Evolutionary conservation across 2,329 filamentous ascomycete species (phyloP), one percentile per base, ranked within the genome.

Genomic region (Fusarium metavorans): DNA sequence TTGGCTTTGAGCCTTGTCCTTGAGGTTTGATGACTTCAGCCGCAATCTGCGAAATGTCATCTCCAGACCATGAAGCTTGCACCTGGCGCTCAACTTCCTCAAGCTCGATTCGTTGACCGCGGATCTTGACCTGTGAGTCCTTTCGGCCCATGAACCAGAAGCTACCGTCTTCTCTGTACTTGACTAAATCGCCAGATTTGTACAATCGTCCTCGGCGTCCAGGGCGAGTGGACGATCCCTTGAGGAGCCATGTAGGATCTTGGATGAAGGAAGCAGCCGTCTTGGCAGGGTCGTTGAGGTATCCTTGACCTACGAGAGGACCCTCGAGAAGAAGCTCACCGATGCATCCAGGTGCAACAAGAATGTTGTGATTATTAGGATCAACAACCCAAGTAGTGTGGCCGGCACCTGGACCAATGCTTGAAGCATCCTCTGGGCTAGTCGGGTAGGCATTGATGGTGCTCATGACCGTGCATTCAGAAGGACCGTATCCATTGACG

Each of bases 111-210:
- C 88, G 80, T 64, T 86, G 89, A 14, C 91, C 91, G 23, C 86
- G 84, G 18, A 91, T 79, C 79, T 91, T 91, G 61, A 91, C 85
- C 76, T 91, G 89, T 0, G 84, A 84, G 72, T 91, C 89, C 70
- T 88, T 88, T n/a, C 89, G 83, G 30, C 88, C 88, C 52, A 88
- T 74, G 60, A 84, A 88, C 1, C 82, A 72, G 7, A 88, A 76
- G 10, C 78, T 77, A 2, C 85, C 84, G 61, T 87, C 82, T 0
- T 78, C 75, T 27, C 83, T 78, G 37, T 86, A 86, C 30, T 78
- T 79, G 1, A 80, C 87, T 14, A 88, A 77, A 71, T 88, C 87
- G 2, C 87, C 87, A 1, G 86, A 87, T 67, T 84, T 84, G 72
- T 87, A 88, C 5, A 85, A 64, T 5, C 79, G 45, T 10, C 66